phyloP scores from a whole-genome alignment of 192 early-diverging fungal genomes.

The Coemansia sp. region DNA sequence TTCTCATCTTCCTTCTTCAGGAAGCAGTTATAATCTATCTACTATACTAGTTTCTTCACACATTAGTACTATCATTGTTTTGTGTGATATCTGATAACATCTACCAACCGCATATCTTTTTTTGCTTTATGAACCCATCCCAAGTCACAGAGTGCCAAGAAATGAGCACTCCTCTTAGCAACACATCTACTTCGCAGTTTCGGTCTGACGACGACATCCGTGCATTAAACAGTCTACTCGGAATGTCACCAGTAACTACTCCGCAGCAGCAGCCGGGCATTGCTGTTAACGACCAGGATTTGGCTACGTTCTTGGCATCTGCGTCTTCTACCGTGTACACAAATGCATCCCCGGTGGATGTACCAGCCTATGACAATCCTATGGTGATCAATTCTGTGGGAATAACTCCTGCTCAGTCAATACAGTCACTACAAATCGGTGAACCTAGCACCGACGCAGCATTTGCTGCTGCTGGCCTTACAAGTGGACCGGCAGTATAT shows the following conservation, averaged over 20 bases:
- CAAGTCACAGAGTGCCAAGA: not conserved
- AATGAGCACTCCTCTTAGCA: constrained; percentile 3
- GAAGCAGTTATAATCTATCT: not conserved
- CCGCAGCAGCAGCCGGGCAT: constrained; percentile 3
- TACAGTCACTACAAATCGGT: constrained; percentile 26
- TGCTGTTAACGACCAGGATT: constrained; percentile 25
- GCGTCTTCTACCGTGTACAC: constrained; percentile 16
- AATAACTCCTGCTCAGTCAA: constrained; percentile 37
- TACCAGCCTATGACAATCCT: constrained; percentile 22
- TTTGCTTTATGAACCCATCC: not conserved
- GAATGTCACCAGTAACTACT: constrained; percentile 9
- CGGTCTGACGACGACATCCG: constrained; percentile 30
- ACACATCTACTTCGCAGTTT: constrained; percentile 14
- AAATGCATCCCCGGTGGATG: not conserved
- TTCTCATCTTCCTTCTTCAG: not conserved
- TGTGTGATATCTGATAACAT: not conserved
- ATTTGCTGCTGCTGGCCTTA: constrained; percentile 10
- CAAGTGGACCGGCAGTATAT: constrained; percentile 16
- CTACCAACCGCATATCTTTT: not conserved
- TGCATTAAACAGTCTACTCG: constrained; percentile 41
- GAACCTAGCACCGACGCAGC: constrained; percentile 24
- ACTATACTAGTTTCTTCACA: not conserved
- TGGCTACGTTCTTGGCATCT: constrained; percentile 35
- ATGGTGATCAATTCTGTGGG: constrained; percentile 31
- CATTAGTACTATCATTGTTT: not conserved